Percentiles rank a stretch among this genome's conserved stretches.
Conservation (phyloP, 2,329 filamentous ascomycete species). For the Beauveria rudraprayagi region DNA sequence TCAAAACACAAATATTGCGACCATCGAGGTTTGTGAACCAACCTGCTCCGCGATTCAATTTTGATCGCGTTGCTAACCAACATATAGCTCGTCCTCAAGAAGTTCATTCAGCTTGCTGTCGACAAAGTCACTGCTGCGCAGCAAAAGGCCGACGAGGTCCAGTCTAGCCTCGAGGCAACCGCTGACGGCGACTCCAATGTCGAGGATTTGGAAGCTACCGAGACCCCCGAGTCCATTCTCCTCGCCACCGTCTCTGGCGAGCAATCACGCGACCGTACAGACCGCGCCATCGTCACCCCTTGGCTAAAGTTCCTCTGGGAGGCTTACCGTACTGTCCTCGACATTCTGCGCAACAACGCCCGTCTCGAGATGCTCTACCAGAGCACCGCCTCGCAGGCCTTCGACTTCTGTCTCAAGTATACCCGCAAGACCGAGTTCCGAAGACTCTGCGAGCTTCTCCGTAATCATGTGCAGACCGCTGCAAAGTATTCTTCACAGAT, state of each 20-base stretch:
- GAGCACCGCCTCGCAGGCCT: conserved; percentile 94
- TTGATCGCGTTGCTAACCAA: conserved; percentile 13
- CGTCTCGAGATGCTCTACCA: conserved; percentile 97
- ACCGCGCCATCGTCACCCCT: conserved; percentile 94
- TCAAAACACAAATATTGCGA: conserved; percentile 96
- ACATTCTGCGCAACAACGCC: conserved; percentile 98
- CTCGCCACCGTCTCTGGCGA: conserved; percentile 96
- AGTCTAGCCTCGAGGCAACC: conserved; percentile 74
- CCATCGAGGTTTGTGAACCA: conserved; percentile 67
- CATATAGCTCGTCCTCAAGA: conserved; percentile 76
- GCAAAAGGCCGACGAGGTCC: conserved; percentile 90
- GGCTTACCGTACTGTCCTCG: conserved; percentile 94
- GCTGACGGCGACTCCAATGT: conserved; percentile 54
- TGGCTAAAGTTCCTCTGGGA: conserved; percentile 99
- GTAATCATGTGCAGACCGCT: conserved; percentile 97
- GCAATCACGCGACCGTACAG: conserved; percentile 93
- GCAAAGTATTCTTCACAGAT: conserved; percentile 99
- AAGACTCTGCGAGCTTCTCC: conserved; percentile 92
- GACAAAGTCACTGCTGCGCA: conserved; percentile 94
- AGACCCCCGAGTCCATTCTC: conserved; percentile 96
- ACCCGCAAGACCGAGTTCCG: conserved; percentile 98
- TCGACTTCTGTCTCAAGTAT: conserved; percentile 98
- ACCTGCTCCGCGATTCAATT: neutral
- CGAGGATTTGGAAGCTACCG: conserved; percentile 92
- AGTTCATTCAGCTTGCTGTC: conserved; percentile 95